Percentiles rank a stretch among this genome's conserved stretches.
These are phyloP conservation scores for Rhizopus stolonifer DNA, from an alignment of 371 early-diverging fungal species.

Conservation along the genomic window DNA sequence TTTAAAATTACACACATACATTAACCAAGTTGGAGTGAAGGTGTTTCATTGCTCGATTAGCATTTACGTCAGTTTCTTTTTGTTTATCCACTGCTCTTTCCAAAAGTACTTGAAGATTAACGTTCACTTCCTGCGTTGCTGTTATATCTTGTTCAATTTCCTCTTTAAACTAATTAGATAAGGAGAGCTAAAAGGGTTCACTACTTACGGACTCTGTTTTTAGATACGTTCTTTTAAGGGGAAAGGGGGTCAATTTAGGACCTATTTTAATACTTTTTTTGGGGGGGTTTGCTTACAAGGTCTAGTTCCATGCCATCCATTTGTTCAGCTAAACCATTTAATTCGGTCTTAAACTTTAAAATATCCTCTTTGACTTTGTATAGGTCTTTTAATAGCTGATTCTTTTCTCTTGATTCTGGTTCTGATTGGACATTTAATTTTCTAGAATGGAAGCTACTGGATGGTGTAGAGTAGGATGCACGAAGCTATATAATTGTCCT, in stretches of 20 bases:
- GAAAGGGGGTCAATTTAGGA: neutral
- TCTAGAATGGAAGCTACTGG: neutral
- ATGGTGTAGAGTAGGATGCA: constrained; percentile 21
- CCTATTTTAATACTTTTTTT: too few relatives aligned
- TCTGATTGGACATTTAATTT: neutral
- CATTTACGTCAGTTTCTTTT: constrained; percentile 54
- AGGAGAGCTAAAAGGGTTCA: neutral
- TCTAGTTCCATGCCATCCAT: constrained; percentile 56
- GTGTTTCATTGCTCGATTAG: constrained; percentile 53
- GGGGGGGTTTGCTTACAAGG: constrained; percentile 24
- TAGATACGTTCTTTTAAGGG: constrained; percentile 32
- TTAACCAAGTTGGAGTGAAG: constrained; percentile 58
- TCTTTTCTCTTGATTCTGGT: constrained; percentile 3
- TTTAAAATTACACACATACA: constrained; percentile 24
- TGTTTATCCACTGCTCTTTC: constrained; percentile 56
- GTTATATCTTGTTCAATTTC: constrained; percentile 60
- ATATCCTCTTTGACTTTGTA: constrained; percentile 43
- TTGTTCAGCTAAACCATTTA: constrained; percentile 52
- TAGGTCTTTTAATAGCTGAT: constrained; percentile 21
- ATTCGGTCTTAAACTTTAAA: constrained; percentile 45
- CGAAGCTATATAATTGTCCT: constrained; percentile 13
- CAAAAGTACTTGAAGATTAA: constrained; percentile 55
- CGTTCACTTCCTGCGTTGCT: constrained; percentile 58
- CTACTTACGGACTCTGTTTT: constrained; percentile 37
- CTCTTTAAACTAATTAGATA: constrained; percentile 15